phyloP scores from a whole-genome alignment of 1,284 basidiomycete species.

The Rhodofomes roseus region DNA sequence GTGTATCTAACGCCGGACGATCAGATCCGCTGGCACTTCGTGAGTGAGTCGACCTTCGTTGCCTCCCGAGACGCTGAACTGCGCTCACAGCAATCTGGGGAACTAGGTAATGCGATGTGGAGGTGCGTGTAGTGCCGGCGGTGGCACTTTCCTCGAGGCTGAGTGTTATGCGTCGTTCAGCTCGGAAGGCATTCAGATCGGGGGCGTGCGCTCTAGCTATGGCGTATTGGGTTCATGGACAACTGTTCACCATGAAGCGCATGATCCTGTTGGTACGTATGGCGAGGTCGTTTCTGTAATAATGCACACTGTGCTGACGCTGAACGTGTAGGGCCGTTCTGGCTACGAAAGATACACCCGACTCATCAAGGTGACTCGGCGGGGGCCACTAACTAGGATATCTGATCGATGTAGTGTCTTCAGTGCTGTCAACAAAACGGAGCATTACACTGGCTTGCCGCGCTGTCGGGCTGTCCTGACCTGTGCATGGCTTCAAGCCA shows the following conservation, averaged over 20 bases:
- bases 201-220: slow-evolving; percentile 52
- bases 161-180: slow-evolving; percentile 32
- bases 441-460: no score
- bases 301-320: neutral
- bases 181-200: slow-evolving; percentile 61
- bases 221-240: slow-evolving; percentile 69
- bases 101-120: slow-evolving; percentile 57
- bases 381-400: neutral
- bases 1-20: slow-evolving; percentile 56
- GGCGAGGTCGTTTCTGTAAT: neutral
- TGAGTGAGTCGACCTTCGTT: slow-evolving; percentile 32
- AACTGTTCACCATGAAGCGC: slow-evolving; percentile 56
- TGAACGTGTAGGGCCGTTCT: slow-evolving; percentile 27
- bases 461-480: no score
- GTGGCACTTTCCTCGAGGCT: slow-evolving; percentile 1
- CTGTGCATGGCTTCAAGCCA: no score
- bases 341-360: slow-evolving; percentile 27
- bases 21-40: slow-evolving; percentile 61
- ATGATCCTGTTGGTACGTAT: slow-evolving; percentile 35
- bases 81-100: slow-evolving; percentile 47
- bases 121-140: slow-evolving; percentile 37
- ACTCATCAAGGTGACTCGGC: neutral
- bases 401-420: neutral
- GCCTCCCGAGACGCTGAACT: neutral
- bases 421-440: no score